These are phyloP conservation scores for Tylopilus sp. DNA, from an alignment of 768 basidiomycete species.

Conservation along the genomic window DNA sequence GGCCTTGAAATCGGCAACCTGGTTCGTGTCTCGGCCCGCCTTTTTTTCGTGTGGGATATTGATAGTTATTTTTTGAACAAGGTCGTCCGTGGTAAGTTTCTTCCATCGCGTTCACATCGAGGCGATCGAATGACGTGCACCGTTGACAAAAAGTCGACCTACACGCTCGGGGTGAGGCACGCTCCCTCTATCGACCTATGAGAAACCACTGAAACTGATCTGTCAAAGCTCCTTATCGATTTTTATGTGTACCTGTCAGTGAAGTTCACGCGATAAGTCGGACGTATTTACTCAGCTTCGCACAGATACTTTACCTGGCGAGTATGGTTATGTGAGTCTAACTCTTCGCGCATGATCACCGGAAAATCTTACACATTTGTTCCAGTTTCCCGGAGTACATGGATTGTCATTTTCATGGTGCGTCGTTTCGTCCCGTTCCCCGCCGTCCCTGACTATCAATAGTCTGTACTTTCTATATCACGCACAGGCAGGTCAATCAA, in stretches of 20 bases:
- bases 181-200: not conserved
- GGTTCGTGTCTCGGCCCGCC: conserved; percentile 14
- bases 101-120: not conserved
- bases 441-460: not conserved
- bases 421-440: not conserved
- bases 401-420: conserved; percentile 22
- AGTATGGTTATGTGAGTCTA: conserved; percentile 26
- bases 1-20: conserved; percentile 13
- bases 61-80: not conserved
- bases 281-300: not conserved
- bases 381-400: conserved; percentile 15
- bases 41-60: not conserved
- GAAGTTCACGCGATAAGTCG: not conserved
- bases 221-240: conserved; percentile 21
- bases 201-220: conserved; percentile 1
- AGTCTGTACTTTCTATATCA: conserved; percentile 18
- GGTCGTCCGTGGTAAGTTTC: conserved; percentile 19
- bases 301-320: conserved; percentile 29
- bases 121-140: not conserved
- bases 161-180: conserved; percentile 22
- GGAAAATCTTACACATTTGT: conserved; percentile 1
- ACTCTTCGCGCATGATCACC: not conserved
- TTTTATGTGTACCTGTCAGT: conserved; percentile 27
- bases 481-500: conserved; percentile 16
- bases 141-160: conserved; percentile 13